Conservation (phyloP, 768 basidiomycete species). For the Lyophyllum decastes region DNA sequence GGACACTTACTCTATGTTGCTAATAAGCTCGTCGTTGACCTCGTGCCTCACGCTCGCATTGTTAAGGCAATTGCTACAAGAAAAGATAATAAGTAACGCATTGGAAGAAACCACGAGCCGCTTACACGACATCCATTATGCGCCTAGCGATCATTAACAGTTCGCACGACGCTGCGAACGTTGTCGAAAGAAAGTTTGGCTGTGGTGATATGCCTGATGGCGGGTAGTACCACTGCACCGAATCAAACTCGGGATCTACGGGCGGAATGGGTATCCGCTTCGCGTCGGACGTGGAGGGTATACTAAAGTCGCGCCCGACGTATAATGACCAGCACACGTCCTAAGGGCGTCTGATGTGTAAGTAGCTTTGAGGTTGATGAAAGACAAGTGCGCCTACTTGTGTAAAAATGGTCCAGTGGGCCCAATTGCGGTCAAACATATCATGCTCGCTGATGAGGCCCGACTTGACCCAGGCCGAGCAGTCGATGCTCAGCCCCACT, state of each 20-base stretch:
- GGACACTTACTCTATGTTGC: conserved; percentile 50
- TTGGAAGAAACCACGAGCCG: neutral
- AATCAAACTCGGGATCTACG: conserved; percentile 51
- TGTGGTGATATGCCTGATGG: conserved; percentile 40
- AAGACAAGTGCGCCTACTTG: conserved; percentile 33
- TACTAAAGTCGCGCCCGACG: conserved; percentile 61
- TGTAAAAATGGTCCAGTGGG: conserved; percentile 58
- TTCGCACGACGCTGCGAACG: conserved; percentile 50
- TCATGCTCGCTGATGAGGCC: conserved; percentile 53
- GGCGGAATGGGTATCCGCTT: conserved; percentile 46
- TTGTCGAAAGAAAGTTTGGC: conserved; percentile 44
- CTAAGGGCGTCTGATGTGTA: conserved; percentile 8
- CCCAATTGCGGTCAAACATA: conserved; percentile 60
- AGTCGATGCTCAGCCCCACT: conserved; percentile 62
- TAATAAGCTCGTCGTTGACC: conserved; percentile 48
- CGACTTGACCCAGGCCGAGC: conserved; percentile 54
- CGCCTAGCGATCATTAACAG: conserved; percentile 48
- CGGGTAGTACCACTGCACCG: conserved; percentile 44
- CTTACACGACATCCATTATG: conserved; percentile 60
- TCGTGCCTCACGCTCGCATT: conserved; percentile 38
- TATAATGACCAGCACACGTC: conserved; percentile 69
- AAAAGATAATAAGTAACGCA: neutral
- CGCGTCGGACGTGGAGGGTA: conserved; percentile 37
- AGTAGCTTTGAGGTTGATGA: neutral
- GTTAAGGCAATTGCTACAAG: conserved; percentile 43